These are phyloP conservation scores for Phytopythium montanum DNA, from an alignment of 352 stramenopile species.

Conservation along the genomic window DNA sequence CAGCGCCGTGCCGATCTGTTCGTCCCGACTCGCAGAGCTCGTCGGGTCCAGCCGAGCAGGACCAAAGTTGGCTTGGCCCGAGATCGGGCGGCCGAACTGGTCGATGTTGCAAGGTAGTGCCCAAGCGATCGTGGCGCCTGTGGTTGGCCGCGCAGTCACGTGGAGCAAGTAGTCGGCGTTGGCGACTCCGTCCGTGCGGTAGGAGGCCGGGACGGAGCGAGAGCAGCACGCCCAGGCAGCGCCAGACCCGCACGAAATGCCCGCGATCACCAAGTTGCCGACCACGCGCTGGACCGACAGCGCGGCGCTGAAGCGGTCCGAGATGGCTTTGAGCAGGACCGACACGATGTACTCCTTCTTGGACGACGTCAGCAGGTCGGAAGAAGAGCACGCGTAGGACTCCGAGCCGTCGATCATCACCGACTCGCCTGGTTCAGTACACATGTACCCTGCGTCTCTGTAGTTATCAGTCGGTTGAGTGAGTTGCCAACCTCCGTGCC, in stretches of 20 bases:
- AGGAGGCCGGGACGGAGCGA: constrained; percentile 37
- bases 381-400: constrained; percentile 42
- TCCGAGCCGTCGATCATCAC: constrained; percentile 42
- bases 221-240: constrained; percentile 69
- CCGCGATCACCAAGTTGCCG: constrained; percentile 60
- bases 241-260: constrained; percentile 35
- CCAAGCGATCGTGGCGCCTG: constrained; percentile 70
- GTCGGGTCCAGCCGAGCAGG: constrained; percentile 50
- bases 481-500: neutral
- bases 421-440: constrained; percentile 37
- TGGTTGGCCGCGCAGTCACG: constrained; percentile 68
- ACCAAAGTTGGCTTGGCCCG: constrained; percentile 80
- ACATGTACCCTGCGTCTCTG: constrained; percentile 67
- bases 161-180: constrained; percentile 79
- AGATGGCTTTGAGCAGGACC: constrained; percentile 61
- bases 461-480: neutral
- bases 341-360: constrained; percentile 71
- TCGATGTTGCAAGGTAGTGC: constrained; percentile 79
- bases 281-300: constrained; percentile 66
- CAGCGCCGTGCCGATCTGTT: constrained; percentile 69
- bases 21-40: constrained; percentile 31
- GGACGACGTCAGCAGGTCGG: constrained; percentile 56
- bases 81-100: constrained; percentile 72
- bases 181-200: constrained; percentile 43
- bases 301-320: constrained; percentile 50